phyloP scores from a whole-genome alignment of 169 alveolate species.

The Theileria orientalis region DNA sequence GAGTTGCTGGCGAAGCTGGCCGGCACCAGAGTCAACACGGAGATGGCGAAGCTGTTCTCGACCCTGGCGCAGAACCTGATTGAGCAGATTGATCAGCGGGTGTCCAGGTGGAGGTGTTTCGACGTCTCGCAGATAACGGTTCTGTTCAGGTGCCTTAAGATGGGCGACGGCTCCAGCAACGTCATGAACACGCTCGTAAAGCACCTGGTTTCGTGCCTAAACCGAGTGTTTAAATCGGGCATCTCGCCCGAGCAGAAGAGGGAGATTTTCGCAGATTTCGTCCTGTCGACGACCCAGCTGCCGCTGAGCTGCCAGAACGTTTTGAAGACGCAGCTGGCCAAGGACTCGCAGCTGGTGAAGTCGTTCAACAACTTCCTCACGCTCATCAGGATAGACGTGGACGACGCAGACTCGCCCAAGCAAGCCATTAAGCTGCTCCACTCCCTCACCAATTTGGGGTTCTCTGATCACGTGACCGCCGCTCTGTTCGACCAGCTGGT shows the following conservation, averaged over 20 bases:
- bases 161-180: slow-evolving; percentile 25
- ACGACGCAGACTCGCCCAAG: not conserved
- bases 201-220: slow-evolving; percentile 39
- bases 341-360: slow-evolving; percentile 35
- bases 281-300: slow-evolving; percentile 17
- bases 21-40: not conserved
- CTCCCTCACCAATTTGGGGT: slow-evolving; percentile 35
- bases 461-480: slow-evolving; percentile 31
- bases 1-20: slow-evolving; percentile 16
- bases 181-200: slow-evolving; percentile 11
- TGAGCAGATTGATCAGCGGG: slow-evolving; percentile 56
- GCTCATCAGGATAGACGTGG: not conserved
- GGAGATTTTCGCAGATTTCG: slow-evolving; percentile 20
- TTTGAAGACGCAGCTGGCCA: slow-evolving; percentile 34
- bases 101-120: slow-evolving; percentile 52
- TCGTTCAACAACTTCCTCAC: slow-evolving; percentile 41
- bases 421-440: not conserved
- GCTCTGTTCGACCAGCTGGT: slow-evolving; percentile 41
- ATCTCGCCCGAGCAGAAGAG: not conserved
- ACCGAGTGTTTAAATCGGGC: slow-evolving; percentile 13
- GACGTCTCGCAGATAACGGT: slow-evolving; percentile 35
- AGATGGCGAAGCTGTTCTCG: slow-evolving; percentile 4
- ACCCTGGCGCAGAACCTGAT: slow-evolving; percentile 23
- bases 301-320: slow-evolving; percentile 25
- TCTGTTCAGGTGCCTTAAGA: slow-evolving; percentile 40